Conservation (phyloP, 306 rosid genomes). For the Malus orientalis region DNA sequence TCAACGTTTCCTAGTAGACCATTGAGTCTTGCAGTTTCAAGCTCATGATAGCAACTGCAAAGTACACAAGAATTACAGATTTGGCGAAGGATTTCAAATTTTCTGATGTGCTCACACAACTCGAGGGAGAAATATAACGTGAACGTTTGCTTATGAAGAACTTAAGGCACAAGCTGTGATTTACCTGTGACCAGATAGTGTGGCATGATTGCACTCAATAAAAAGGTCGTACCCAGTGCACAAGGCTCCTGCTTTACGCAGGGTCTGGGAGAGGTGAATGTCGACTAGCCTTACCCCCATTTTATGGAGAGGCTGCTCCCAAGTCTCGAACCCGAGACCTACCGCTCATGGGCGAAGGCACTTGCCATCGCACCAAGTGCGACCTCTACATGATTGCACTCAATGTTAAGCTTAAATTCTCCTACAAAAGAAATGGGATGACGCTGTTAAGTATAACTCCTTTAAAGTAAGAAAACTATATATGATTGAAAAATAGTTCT, state of each 20-base stretch:
- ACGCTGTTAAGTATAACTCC: neutral
- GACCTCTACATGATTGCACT: constrained; percentile 65
- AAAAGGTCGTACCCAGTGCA: too few relatives aligned
- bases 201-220: constrained; percentile 95
- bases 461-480: neutral
- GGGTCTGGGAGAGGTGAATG: too few relatives aligned
- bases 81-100: constrained; percentile 2
- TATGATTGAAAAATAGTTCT: neutral
- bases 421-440: constrained; percentile 40
- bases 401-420: constrained; percentile 87
- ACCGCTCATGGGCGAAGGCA: too few relatives aligned
- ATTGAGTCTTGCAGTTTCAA: constrained; percentile 91
- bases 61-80: neutral
- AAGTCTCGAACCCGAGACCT: too few relatives aligned
- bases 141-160: neutral
- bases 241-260: too few relatives aligned
- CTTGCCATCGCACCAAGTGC: too few relatives aligned
- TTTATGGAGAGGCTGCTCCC: too few relatives aligned
- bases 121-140: constrained; percentile 8
- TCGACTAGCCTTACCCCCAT: too few relatives aligned
- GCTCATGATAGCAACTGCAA: constrained; percentile 85
- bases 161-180: neutral
- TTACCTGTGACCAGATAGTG: constrained; percentile 96
- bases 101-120: neutral
- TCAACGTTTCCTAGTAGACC: constrained; percentile 85